phyloP scores from a whole-genome alignment of 306 rosid genomes.

The Cicer judaicum region DNA sequence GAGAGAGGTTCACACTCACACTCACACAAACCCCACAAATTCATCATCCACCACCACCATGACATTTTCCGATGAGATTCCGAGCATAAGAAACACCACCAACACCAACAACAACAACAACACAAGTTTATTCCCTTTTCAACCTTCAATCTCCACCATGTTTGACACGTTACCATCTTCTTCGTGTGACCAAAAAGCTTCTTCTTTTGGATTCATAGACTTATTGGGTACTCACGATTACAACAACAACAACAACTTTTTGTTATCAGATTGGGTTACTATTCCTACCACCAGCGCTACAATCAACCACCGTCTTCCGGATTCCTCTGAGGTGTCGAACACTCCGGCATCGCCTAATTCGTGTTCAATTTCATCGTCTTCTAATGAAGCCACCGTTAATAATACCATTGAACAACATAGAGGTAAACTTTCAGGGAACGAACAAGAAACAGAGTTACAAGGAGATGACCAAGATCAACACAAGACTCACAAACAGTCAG shows the following conservation, averaged over 20 bases:
- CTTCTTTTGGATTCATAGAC: conserved; percentile 59
- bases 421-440: not conserved
- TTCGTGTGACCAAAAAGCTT: conserved; percentile 46
- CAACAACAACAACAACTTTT: conserved; percentile 28
- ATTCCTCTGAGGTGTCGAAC: conserved; percentile 62
- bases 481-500: conserved; percentile 70
- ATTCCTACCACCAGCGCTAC: conserved; percentile 1
- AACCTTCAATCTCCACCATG: conserved; percentile 46
- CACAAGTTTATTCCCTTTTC: conserved; percentile 40
- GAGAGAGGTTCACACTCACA: conserved; percentile 26
- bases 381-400: conserved; percentile 54
- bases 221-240: conserved; percentile 50
- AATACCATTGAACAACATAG: conserved; percentile 36
- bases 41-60: conserved; percentile 39
- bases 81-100: conserved; percentile 20
- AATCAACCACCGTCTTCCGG: conserved; percentile 41
- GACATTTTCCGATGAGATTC: conserved; percentile 63
- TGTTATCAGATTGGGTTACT: conserved; percentile 55
- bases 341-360: conserved; percentile 74
- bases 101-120: conserved; percentile 25
- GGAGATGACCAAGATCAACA: conserved; percentile 55
- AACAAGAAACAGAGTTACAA: conserved; percentile 30
- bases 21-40: conserved; percentile 40
- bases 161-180: conserved; percentile 52
- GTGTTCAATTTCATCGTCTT: conserved; percentile 69